Base-by-base conservation (phyloP, 75 land plant genomes). In the Pinus albicaulis region DNA sequence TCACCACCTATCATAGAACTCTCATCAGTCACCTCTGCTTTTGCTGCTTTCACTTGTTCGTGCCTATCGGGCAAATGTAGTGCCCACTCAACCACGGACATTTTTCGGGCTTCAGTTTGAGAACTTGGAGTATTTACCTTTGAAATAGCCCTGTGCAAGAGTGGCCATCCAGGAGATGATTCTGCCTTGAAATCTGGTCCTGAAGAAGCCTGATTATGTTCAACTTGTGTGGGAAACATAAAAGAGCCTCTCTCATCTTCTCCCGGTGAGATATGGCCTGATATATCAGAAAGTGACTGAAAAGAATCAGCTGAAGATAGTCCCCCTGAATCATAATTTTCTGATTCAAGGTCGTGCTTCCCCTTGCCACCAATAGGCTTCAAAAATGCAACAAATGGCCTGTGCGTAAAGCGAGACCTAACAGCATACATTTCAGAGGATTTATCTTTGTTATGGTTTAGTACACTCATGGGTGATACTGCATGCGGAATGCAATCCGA, bases 21-120 rank as follows among this genome's bases (percentile, higher is more conserved):
- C 57, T 20, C 57, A 38, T 72, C 8, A n/a, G 22, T 61, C 8
- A 24, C 8, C 12, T 61, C 24, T n/a, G 22, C 22, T n/a, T 17
- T 24, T 61, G 63, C 55, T 24, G 15, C 15, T 31, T n/a, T 22
- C 28, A 23, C 74, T 15, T 70, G 58, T 36, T 77, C 64, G 25
- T 52, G 78, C 74, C 81, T 65, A 25, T 74, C 84, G 5, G 88
- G 87, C 77, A 88, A 48, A 34, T 83, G 75, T 78, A 86, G 72
- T 53, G 86, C 90, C 90, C 90, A 88, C 68, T 88, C 79, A 23
- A 85, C 82, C 23, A 88, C 85, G 64, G 87, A 88, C 62, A 78
- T 41, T 58, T 76, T 78, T 15, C 77, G 82, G 28, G 78, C 66
- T 52, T 56, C 11, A 24, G 68, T 22, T n/a, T 60, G 71, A 57